Evolutionary conservation across 2,329 filamentous ascomycete genomes (phyloP), one percentile per base, ranked within the genome.

Genomic region (Stylonectria norvegica): DNA sequence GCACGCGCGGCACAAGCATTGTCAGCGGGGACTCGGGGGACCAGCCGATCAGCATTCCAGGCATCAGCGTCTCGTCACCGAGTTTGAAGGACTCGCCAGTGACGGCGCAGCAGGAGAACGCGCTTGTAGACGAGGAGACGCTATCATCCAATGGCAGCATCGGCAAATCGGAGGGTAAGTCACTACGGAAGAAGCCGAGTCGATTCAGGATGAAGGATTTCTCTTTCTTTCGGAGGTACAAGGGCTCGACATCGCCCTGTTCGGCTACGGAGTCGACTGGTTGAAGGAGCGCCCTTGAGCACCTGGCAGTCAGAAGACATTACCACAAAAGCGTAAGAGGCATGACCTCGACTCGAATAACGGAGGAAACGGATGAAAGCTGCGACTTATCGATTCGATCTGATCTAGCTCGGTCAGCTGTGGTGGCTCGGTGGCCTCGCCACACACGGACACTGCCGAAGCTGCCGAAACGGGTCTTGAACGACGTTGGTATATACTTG

Each of bases 1-100:
- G 79, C 57, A 83, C 80, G 3, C 72, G 80, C 55, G 80, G 79
- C 27, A 83, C 80, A 14, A 83, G 79, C 59, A 78, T 83, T 47
- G 73, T 79, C 49, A 83, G 79, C 61, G 71, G 72, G 39, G 76
- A 80, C 30, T 80, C 77, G 6, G 55, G 72, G 38, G 78, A 80
- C 33, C 70, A 70, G 14, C 68, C 69, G 4, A 57, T 63, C 25
- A 71, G 69, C 47, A 63, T 73, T 15, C 70, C 69, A 1, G 59
- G 56, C 9, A 51, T 61, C 43, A 66, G 65, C 16, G 57, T 70
- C 18, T 67, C 68, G 3, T 63, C 64, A 4, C 61, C 68, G 5
- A 61, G 58, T 39, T 51, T 59, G 43, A 58, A 59, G 59, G 42
- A 65, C 7, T 49, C 52, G 12, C 52, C 54, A 14, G 51, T 50